A percentile compares a stretch with the other conserved stretches of the same genome.
Conservation (phyloP, 2,329 filamentous ascomycete species). For the Botrytis fabae region DNA sequence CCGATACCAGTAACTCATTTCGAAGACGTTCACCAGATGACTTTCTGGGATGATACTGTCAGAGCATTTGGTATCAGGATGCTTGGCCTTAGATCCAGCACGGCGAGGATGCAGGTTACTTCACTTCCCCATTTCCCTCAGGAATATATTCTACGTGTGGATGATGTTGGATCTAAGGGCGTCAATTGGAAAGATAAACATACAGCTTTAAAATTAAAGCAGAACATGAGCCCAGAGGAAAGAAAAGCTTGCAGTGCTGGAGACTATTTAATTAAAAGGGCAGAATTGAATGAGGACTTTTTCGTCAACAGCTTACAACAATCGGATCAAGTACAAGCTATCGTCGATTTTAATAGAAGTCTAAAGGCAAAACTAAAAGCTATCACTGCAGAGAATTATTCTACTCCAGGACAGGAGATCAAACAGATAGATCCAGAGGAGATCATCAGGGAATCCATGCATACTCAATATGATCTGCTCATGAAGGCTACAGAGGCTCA, state of each 20-base stretch:
- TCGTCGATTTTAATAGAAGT: not conserved
- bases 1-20: not conserved
- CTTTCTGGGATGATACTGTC: constrained; percentile 5
- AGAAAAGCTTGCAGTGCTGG: not conserved
- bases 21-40: constrained; percentile 10
- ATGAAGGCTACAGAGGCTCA: not conserved
- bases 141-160: not conserved
- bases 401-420: not conserved
- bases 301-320: not conserved
- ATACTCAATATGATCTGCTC: not conserved
- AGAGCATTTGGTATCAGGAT: not conserved
- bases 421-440: not conserved
- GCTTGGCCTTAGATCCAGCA: constrained; percentile 11
- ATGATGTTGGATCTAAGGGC: not conserved
- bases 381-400: not conserved
- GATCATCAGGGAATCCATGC: not conserved
- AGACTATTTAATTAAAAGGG: not conserved
- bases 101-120: not conserved
- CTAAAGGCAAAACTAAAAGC: not conserved
- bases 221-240: constrained; percentile 10
- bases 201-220: not conserved
- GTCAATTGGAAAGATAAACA: not conserved
- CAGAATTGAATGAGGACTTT: not conserved
- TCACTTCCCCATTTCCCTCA: not conserved
- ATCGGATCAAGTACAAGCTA: not conserved